Percentiles rank a stretch among this genome's conserved stretches.
Evolutionary conservation across 805 yeast genomes (phyloP).

Genomic region (Candida boidinii): DNA sequence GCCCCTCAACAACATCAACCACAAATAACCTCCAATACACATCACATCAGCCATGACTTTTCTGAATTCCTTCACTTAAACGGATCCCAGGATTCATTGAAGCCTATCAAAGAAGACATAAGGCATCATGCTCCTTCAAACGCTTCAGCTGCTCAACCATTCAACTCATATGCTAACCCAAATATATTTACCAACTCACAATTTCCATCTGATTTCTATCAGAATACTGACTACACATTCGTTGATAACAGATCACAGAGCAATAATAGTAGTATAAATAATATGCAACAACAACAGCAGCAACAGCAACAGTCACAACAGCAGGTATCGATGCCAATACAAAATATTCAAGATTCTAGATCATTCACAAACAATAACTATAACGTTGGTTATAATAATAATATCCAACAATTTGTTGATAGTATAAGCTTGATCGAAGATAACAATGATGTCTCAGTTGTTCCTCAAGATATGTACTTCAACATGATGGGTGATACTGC

Average conservation of each 20-base stretch:
- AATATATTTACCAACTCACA: constrained; percentile 15
- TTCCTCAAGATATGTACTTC: constrained; percentile 22
- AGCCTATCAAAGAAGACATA: constrained; percentile 8
- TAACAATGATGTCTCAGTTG: constrained; percentile 4
- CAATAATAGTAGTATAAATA: background rate
- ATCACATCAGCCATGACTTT: too few species aligned
- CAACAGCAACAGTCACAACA: background rate
- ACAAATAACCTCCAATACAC: too few species aligned
- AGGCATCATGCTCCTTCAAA: constrained; percentile 1
- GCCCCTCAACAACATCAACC: too few species aligned
- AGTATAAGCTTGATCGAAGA: too few species aligned
- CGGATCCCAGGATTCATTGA: constrained; percentile 19
- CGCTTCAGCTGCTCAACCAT: constrained; percentile 3
- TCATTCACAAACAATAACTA: constrained; percentile 2
- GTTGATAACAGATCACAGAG: background rate
- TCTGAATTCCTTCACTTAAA: constrained; percentile 16
- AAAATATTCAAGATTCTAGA: background rate
- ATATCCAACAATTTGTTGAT: background rate
- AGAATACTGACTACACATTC: constrained; percentile 4
- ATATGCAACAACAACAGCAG: background rate
- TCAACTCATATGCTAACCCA: constrained; percentile 18
- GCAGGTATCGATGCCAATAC: constrained; percentile 1
- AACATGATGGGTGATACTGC: constrained; percentile 17
- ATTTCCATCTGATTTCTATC: constrained; percentile 18
- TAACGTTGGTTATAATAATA: background rate